These are phyloP conservation scores for barrel medic (Medicago truncatula) DNA, from an alignment of 306 rosid species.

Conservation along the genomic window DNA sequence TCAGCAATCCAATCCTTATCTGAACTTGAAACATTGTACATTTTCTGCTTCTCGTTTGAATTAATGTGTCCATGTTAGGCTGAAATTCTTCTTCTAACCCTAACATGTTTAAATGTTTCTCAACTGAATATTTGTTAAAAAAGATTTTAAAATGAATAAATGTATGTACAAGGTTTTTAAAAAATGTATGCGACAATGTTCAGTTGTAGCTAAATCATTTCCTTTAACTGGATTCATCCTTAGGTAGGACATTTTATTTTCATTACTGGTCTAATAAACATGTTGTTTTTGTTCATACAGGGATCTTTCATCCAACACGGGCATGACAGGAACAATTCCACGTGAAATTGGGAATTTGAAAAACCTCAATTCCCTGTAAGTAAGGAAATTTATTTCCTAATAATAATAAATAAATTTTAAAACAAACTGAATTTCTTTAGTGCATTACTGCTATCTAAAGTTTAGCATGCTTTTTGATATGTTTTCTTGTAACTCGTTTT, in stretches of 20 bases:
- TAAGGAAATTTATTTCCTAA: constrained; percentile 21
- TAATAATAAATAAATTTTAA: constrained; percentile 3
- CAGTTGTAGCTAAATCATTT: background rate
- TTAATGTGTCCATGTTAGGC: background rate
- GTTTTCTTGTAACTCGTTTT: constrained; percentile 27
- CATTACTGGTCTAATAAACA: background rate
- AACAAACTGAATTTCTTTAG: constrained; percentile 24
- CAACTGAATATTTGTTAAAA: too few species aligned
- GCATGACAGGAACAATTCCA: constrained; percentile 65
- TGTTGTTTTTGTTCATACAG: constrained; percentile 43
- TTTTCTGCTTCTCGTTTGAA: constrained; percentile 36
- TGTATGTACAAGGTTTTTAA: too few species aligned
- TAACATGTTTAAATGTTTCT: too few species aligned
- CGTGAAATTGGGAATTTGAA: constrained; percentile 61
- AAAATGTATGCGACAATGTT: background rate
- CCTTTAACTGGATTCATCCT: too few species aligned
- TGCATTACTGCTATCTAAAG: constrained; percentile 23
- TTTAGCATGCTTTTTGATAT: constrained; percentile 3
- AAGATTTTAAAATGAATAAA: too few species aligned
- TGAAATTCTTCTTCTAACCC: too few species aligned
- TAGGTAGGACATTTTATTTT: too few species aligned
- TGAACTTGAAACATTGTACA: constrained; percentile 58
- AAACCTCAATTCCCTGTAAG: constrained; percentile 67
- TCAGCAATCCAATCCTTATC: constrained; percentile 56
- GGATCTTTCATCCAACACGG: constrained; percentile 70